These are phyloP conservation scores for Volvox carteri DNA, from an alignment of 163 green algal species.

Conservation along the genomic window DNA sequence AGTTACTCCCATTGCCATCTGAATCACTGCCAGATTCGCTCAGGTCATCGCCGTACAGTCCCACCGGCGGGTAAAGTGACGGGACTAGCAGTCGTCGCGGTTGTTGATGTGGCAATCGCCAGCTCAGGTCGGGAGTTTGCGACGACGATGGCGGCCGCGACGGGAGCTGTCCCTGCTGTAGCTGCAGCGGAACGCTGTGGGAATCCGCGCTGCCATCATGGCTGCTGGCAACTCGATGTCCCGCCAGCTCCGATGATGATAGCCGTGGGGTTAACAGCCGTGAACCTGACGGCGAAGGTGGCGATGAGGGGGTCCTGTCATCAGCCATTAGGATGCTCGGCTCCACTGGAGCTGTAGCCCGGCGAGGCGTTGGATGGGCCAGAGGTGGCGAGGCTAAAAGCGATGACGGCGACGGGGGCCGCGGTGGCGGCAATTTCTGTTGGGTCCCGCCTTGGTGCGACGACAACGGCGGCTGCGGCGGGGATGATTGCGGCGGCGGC, in stretches of 20 bases:
- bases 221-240: too few species aligned
- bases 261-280: too few species aligned
- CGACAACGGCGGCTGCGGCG: too few species aligned
- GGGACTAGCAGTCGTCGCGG: constrained; percentile 18
- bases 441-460: too few species aligned
- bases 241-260: too few species aligned
- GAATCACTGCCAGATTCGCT: background rate
- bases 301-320: too few species aligned
- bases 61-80: constrained; percentile 34
- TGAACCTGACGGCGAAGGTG: too few species aligned
- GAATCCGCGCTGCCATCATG: too few species aligned
- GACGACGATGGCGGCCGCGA: background rate
- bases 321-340: too few species aligned
- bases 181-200: too few species aligned
- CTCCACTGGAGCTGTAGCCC: background rate
- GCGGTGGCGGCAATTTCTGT: too few species aligned
- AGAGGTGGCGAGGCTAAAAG: background rate
- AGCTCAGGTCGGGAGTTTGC: background rate
- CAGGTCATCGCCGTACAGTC: background rate
- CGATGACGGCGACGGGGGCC: background rate
- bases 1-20: background rate
- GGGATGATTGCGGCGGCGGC: background rate
- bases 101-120: background rate
- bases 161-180: too few species aligned
- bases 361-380: background rate